A percentile compares a stretch with the other conserved stretches of the same genome.
These are phyloP conservation scores for Apiotrichum gamsii DNA, from an alignment of 1,284 basidiomycete genomes.

Conservation along the genomic window DNA sequence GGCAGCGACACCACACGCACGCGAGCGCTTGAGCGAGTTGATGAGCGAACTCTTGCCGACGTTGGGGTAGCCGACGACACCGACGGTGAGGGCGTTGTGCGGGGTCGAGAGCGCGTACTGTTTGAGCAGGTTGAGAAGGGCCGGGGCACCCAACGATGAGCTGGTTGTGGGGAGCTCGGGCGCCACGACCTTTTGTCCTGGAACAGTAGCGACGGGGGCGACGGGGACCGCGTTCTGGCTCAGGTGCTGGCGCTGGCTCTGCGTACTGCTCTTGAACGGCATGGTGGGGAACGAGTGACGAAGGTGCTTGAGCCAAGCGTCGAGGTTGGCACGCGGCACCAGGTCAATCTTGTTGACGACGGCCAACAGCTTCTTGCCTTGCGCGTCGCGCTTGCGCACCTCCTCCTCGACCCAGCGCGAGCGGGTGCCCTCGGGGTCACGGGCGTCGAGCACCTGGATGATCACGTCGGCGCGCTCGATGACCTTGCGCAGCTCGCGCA, in stretches of 20 bases:
- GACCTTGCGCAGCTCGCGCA: constrained; percentile 76
- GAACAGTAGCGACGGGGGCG: constrained; percentile 28
- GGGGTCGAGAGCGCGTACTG: constrained; percentile 71
- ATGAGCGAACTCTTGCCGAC: constrained; percentile 95
- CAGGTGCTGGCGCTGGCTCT: constrained; percentile 71
- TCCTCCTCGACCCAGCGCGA: constrained; percentile 85
- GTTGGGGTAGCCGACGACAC: constrained; percentile 94
- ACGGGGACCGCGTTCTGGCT: constrained; percentile 48
- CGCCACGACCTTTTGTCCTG: constrained; percentile 43
- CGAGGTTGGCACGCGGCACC: constrained; percentile 79
- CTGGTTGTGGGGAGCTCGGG: constrained; percentile 59
- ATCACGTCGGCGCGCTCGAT: constrained; percentile 90
- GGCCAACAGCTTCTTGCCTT: constrained; percentile 82
- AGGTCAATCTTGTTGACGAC: constrained; percentile 93
- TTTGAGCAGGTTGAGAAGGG: constrained; percentile 79
- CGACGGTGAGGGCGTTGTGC: constrained; percentile 71
- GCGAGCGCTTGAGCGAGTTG: constrained; percentile 85
- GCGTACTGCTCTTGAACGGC: constrained; percentile 84
- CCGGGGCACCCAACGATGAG: constrained; percentile 53
- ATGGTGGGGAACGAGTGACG: constrained; percentile 88
- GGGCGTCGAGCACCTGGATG: constrained; percentile 70
- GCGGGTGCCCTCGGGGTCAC: constrained; percentile 84
- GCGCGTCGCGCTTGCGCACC: constrained; percentile 69
- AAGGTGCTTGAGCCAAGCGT: constrained; percentile 83
- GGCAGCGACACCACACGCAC: constrained; percentile 84